Evolutionary conservation across 2,329 filamentous ascomycete species (phyloP), one percentile per base, ranked within the genome.

Genomic region (Thielaviopsis cerberus): DNA sequence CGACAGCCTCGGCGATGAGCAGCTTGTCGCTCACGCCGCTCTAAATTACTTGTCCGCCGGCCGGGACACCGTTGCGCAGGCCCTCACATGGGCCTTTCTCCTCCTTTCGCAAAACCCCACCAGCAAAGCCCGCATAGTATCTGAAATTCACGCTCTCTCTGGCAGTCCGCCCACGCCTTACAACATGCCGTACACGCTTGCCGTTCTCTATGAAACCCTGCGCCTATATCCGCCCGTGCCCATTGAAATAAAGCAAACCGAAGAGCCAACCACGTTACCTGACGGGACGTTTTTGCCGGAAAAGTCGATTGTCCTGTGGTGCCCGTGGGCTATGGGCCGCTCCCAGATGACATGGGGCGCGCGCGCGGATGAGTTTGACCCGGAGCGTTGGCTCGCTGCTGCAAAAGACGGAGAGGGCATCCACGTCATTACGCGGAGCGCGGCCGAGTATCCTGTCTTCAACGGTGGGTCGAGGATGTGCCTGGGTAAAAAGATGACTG

Each of bases 1-100:
- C 0, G 76, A 81, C 53, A 69, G 75, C 1, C 75, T 84, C 34
- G 71, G 70, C 0, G 73, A 81, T 58, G 72, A 76, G 26, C 66
- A 73, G n/a, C 69, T 78, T 23, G 80, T 83, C 6, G 78, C 80
- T 8, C 81, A 84, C 65, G 77, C 81, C 2, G 81, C 81, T 0
- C 69, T 85, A 13, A 85, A 83, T 63, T 85, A 82, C 64, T 75
- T 84, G 10, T 83, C 80, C 0, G 81, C 81, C 0, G 78, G 80
- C 17, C 72, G 80, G 59, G 81, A 85, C 64, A 84, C 81, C 0
- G 81, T 80, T 6, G 81, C 80, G 0, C 81, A 85, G 63, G 78
- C 77, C 1, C 67, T 85, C 11, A 82, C 81, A 0, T 85, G 81
- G 81, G 75, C 76, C 0, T 73, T 82, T 48, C 82, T 83, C 65